Evolutionary conservation across 148 eudicot species (phyloP), one percentile per base, ranked within the genome.

Genomic region (Arbutus unedo): DNA sequence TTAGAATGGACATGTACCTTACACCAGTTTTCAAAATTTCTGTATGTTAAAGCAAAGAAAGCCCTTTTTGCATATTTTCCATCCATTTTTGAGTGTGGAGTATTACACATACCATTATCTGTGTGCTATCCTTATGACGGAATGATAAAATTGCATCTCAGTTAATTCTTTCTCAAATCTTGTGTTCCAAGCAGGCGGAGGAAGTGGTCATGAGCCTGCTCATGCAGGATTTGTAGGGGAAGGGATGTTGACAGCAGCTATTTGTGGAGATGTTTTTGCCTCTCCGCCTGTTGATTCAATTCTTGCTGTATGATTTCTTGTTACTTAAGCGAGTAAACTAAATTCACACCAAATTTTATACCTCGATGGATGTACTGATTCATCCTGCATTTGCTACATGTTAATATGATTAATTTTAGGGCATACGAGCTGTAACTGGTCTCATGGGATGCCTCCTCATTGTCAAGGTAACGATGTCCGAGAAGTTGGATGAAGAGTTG

Each of bases 151-250:
- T 77, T 77, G 3, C 6, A 3, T 77, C n/a, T 19, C 64, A 9
- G 54, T 54, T 47, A 50, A 68, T 49, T 16, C 74, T 80, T 67
- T 8, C 10, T 45, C 54, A 38, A 45, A 31, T 6, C 54, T 21
- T 50, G 14, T 66, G 44, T 15, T 25, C 16, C 31, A 25, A 66
- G 68, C 89, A 96, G 99, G 99, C 64, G 99, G 99, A 84, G 99
- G 99, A 84, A 94, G 98, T 88, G 99, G 99, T 70, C 99, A 96
- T 84, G 99, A 96, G 90, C 99, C 99, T 57, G 98, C 98, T 83
- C 98, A 96, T 83, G 96, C 98, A 87, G 98, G 98, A 83, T 96
- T 87, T 91, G 99, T 96, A 38, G 99, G 98, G 77, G 93, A 96
- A 83, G 99, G 99, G 78, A 96, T 96, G 99, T 91, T 96, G 88